Percentiles rank a stretch among this genome's conserved stretches.
Conservation (phyloP, 176 grass and related monocot genomes). For the Avena sativa region DNA sequence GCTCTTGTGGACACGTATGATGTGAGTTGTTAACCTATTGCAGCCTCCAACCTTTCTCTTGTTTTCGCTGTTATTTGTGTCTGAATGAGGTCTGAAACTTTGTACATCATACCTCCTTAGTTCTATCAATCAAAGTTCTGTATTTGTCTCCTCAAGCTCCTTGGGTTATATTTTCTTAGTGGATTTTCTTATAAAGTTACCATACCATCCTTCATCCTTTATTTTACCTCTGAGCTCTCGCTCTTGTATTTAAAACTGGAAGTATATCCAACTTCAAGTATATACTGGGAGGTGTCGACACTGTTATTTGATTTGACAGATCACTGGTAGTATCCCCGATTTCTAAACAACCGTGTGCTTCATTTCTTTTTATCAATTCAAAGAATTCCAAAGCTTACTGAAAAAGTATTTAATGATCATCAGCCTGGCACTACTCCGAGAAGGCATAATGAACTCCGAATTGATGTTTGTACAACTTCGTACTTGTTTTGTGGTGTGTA, state of each 20-base stretch:
- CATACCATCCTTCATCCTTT: background rate
- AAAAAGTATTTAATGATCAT: background rate
- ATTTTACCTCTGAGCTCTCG: background rate
- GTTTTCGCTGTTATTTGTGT: constrained; percentile 30
- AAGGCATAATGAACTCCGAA: constrained; percentile 29
- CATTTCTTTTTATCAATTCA: background rate
- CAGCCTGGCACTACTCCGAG: constrained; percentile 15
- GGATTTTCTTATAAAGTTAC: constrained; percentile 10
- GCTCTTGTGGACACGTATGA: constrained; percentile 98
- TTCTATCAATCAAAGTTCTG: background rate
- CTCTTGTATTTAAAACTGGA: constrained; percentile 18
- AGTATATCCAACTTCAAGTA: background rate
- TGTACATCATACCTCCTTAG: constrained; percentile 7
- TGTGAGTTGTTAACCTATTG: constrained; percentile 66
- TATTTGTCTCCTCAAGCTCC: constrained; percentile 15
- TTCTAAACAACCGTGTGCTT: background rate
- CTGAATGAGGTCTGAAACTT: constrained; percentile 32
- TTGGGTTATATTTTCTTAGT: constrained; percentile 15
- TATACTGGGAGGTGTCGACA: constrained; percentile 3
- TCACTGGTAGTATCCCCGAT: background rate
- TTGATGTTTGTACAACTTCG: background rate
- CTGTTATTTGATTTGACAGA: constrained; percentile 28
- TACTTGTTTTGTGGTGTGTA: background rate
- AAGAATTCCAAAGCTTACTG: background rate
- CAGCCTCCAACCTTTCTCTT: constrained; percentile 10